Evolutionary conservation across 129 eudicot species (phyloP), one percentile per base, ranked within the genome.

Genomic region (Logfia minima): DNA sequence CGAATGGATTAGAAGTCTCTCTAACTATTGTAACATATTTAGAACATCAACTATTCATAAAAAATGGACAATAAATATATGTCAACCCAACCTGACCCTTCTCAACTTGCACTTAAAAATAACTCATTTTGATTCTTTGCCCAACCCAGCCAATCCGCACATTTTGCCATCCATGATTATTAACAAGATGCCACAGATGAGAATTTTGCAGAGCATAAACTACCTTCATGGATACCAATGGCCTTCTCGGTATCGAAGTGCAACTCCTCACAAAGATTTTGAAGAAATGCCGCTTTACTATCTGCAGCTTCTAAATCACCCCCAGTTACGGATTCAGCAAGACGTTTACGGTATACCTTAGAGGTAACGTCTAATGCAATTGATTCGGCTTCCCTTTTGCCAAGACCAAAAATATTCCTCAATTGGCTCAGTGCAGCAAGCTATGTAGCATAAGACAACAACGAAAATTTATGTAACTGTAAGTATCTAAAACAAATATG

Each of bases 251-350:
- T 85, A 83, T 95, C 96, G 31, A 95, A 88, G 66, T 83, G 90
- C 84, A 95, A 79, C 43, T 88, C 90, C 71, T 92, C 99, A 48
- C 99, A 95, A 23, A 95, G 91, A 61, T 80, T 85, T 77, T 95
- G 99, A 81, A 95, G 99, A 80, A 86, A 92, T 19, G 86, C 92
- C 66, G 99, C 99, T 92, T 95, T 95, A 84, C 99, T 95, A 24
- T 89, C 91, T 53, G 97, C 90, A 51, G 92, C 92, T 82, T 70
- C 89, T 75, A 95, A 73, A 64, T 78, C 83, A 43, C 99, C 99
- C 23, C 90, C 81, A 13, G 89, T 83, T 78, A 95, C 90, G 13
- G 99, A 87, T 71, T 92, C 94, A 26, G 90, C 84, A 60, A 95
- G 88, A 18, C 91, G 91, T 74, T 85, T 92, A 62, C 97, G 93